Evolutionary conservation across 2,329 filamentous ascomycete species (phyloP).

Genomic region (Samsoniella hepiali): DNA sequence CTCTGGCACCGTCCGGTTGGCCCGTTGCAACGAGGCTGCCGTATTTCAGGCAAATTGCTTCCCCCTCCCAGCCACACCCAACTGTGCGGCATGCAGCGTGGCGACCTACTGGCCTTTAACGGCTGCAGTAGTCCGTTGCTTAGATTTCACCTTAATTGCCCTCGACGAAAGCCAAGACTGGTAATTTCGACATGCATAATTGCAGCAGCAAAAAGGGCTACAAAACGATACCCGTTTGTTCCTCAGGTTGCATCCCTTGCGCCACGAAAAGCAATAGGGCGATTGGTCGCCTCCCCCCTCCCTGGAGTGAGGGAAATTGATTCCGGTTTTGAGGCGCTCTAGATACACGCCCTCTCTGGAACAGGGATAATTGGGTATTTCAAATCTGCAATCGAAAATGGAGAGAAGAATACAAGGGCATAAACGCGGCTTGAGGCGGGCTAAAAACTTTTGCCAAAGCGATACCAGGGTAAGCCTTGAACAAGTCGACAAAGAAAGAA

Average conservation of each 20-base stretch:
- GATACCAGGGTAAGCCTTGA: background rate
- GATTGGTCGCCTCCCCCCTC: too few relatives aligned
- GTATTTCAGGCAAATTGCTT: background rate
- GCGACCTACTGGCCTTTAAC: background rate
- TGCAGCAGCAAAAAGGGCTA: background rate
- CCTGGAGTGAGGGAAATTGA: background rate
- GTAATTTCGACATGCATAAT: background rate
- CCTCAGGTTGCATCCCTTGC: background rate
- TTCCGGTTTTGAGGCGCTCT: background rate
- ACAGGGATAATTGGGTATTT: too few relatives aligned
- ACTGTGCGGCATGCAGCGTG: background rate
- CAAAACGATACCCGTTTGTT: background rate
- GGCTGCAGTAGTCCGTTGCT: background rate
- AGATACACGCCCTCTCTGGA: background rate
- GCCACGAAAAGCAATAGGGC: background rate
- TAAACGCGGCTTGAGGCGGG: too few relatives aligned
- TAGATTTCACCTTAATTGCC: background rate
- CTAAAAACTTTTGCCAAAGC: too few relatives aligned
- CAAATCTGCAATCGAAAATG: too few relatives aligned
- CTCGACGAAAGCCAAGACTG: background rate
- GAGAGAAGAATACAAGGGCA: too few relatives aligned
- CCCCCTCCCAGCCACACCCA: background rate
- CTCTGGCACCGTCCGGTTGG: too few relatives aligned
- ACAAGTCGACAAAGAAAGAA: background rate
- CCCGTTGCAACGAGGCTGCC: background rate